Conservation (phyloP, 257 asterid species). For the Plectranthus barbatus region DNA sequence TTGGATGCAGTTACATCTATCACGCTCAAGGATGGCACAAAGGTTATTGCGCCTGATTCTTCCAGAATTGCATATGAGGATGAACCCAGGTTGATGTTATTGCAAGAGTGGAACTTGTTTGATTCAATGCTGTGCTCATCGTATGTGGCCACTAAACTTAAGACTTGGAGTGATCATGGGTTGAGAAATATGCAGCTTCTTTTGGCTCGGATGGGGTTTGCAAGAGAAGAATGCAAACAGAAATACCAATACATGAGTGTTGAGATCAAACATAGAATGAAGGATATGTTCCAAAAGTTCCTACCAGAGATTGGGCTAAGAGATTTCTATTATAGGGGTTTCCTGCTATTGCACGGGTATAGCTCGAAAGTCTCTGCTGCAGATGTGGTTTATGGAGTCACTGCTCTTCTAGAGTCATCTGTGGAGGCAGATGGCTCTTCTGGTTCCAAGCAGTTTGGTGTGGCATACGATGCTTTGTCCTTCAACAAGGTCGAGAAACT, state of each 20-base stretch:
- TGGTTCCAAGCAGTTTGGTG: slow-evolving; percentile 67
- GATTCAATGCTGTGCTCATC: slow-evolving; percentile 96
- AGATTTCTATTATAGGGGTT: slow-evolving; percentile 80
- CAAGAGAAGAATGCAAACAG: slow-evolving; percentile 89
- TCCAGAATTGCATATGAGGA: slow-evolving; percentile 79
- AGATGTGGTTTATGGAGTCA: slow-evolving; percentile 88
- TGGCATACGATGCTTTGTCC: slow-evolving; percentile 83
- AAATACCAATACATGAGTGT: slow-evolving; percentile 86
- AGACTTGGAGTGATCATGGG: slow-evolving; percentile 97
- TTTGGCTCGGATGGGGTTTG: slow-evolving; percentile 91
- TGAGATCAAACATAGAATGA: slow-evolving; percentile 79
- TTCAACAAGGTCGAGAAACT: slow-evolving; percentile 66
- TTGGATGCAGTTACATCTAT: slow-evolving; percentile 68
- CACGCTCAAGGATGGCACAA: slow-evolving; percentile 90
- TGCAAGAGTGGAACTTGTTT: slow-evolving; percentile 97
- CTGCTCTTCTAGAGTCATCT: slow-evolving; percentile 78
- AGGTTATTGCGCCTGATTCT: slow-evolving; percentile 67
- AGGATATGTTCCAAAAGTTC: slow-evolving; percentile 87
- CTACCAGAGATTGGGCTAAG: slow-evolving; percentile 90
- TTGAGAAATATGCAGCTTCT: slow-evolving; percentile 86
- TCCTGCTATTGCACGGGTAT: slow-evolving; percentile 70
- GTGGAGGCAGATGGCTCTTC: slow-evolving; percentile 80
- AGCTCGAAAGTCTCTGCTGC: slow-evolving; percentile 94
- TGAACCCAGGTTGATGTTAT: slow-evolving; percentile 81
- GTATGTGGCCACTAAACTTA: slow-evolving; percentile 81